phyloP scores from a whole-genome alignment of 495 filamentous ascomycete species.

The Penicillium argentinense region DNA sequence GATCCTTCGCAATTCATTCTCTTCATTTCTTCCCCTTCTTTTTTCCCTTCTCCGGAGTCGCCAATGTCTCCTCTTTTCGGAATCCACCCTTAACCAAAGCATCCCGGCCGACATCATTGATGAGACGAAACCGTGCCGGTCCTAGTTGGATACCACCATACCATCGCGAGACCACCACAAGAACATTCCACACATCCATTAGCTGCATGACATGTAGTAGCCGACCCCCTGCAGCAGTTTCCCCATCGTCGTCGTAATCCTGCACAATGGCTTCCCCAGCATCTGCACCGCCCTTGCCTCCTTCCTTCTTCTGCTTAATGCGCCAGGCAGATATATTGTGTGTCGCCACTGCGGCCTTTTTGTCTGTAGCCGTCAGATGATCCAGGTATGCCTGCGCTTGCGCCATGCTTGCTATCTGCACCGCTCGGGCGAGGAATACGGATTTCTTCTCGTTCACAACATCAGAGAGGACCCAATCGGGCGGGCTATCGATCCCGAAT shows the following conservation, averaged over 20 bases:
- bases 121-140: slow-evolving; percentile 83
- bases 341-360: slow-evolving; percentile 77
- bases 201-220: slow-evolving; percentile 87
- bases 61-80: slow-evolving; percentile 45
- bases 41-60: slow-evolving; percentile 48
- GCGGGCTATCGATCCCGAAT: slow-evolving; percentile 39
- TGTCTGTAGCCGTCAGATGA: slow-evolving; percentile 76
- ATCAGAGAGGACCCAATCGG: slow-evolving; percentile 71
- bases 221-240: slow-evolving; percentile 87
- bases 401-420: slow-evolving; percentile 60
- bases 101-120: slow-evolving; percentile 83
- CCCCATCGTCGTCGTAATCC: slow-evolving; percentile 95
- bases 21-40: slow-evolving; percentile 61
- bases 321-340: slow-evolving; percentile 85
- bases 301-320: slow-evolving; percentile 47
- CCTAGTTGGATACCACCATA: slow-evolving; percentile 89
- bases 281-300: slow-evolving; percentile 26
- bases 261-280: slow-evolving; percentile 62
- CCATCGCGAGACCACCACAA: slow-evolving; percentile 95
- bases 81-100: slow-evolving; percentile 78
- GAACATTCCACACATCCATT: slow-evolving; percentile 89
- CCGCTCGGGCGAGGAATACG: slow-evolving; percentile 77
- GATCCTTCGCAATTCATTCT: not conserved
- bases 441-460: slow-evolving; percentile 80
- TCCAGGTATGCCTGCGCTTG: slow-evolving; percentile 69